phyloP scores from a whole-genome alignment of 78 protist genomes.

The Polysphondylium violaceum region DNA sequence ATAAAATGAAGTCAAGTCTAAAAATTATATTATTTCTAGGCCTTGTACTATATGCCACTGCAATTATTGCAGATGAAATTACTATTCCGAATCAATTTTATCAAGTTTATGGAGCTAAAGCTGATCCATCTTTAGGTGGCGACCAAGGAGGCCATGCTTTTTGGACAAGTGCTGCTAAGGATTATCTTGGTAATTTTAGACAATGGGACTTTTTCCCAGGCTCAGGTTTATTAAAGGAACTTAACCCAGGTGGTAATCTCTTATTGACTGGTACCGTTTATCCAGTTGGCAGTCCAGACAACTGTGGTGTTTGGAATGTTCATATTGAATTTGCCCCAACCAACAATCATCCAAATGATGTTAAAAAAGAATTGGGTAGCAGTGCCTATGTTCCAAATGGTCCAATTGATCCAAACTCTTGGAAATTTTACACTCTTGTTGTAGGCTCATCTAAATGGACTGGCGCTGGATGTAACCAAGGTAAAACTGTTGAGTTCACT shows the following conservation, averaged over 20 bases:
- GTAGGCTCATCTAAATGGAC: slow-evolving; percentile 5
- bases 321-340: not conserved
- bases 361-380: slow-evolving; percentile 5
- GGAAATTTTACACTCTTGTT: slow-evolving; percentile 28
- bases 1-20: too few species aligned
- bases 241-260: not conserved
- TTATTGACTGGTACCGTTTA: not conserved
- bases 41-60: too few species aligned
- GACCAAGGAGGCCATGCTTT: not conserved
- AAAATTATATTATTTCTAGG: too few species aligned
- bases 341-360: not conserved
- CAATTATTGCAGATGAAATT: too few species aligned
- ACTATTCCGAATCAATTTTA: too few species aligned
- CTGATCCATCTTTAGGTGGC: not conserved
- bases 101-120: not conserved
- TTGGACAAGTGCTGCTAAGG: not conserved
- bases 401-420: slow-evolving; percentile 52
- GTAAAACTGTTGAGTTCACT: not conserved
- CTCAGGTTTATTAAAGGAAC: not conserved
- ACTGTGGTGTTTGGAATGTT: not conserved
- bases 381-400: slow-evolving; percentile 47
- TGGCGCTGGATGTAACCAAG: slow-evolving; percentile 1
- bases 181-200: not conserved
- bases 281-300: not conserved
- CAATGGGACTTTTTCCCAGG: not conserved